A percentile compares a stretch with the other conserved stretches of the same genome.
These are phyloP conservation scores for Quercus wislizeni DNA, from an alignment of 306 rosid genomes.

Conservation along the genomic window DNA sequence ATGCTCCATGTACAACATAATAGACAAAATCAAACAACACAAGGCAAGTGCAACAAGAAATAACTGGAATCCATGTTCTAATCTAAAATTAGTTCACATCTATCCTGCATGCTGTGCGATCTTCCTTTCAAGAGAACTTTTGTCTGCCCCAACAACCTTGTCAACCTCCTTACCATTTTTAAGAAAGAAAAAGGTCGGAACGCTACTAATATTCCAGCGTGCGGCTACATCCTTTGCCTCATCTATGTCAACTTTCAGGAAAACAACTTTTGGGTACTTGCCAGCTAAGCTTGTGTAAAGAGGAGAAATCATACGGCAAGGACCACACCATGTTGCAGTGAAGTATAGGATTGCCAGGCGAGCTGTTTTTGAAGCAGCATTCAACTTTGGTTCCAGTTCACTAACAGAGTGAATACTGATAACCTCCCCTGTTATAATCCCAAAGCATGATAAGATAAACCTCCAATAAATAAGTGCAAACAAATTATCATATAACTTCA, in stretches of 20 bases:
- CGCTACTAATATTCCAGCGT: constrained; percentile 65
- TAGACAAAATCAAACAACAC: constrained; percentile 14
- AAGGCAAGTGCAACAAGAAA: constrained; percentile 3
- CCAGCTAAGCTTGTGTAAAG: constrained; percentile 66
- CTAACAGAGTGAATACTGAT: constrained; percentile 52
- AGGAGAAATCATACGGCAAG: constrained; percentile 77
- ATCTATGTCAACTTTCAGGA: constrained; percentile 74
- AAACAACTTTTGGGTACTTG: constrained; percentile 62
- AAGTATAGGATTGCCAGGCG: constrained; percentile 71
- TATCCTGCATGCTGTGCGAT: constrained; percentile 51
- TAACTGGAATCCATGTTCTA: constrained; percentile 1
- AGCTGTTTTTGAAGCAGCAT: constrained; percentile 66
- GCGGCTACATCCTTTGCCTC: constrained; percentile 70
- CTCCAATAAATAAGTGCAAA: neutral
- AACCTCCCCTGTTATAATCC: constrained; percentile 56
- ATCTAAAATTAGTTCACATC: constrained; percentile 28
- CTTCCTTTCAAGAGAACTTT: constrained; percentile 57
- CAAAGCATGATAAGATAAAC: constrained; percentile 5
- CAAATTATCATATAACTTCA: neutral
- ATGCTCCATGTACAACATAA: neutral
- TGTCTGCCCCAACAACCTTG: constrained; percentile 67
- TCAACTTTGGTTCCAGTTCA: constrained; percentile 58
- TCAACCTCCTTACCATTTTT: constrained; percentile 66
- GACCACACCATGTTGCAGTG: constrained; percentile 96
- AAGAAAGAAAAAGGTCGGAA: constrained; percentile 73